Base-by-base conservation (phyloP, 2,329 filamentous ascomycete species). In the Apiospora saccharicola region DNA sequence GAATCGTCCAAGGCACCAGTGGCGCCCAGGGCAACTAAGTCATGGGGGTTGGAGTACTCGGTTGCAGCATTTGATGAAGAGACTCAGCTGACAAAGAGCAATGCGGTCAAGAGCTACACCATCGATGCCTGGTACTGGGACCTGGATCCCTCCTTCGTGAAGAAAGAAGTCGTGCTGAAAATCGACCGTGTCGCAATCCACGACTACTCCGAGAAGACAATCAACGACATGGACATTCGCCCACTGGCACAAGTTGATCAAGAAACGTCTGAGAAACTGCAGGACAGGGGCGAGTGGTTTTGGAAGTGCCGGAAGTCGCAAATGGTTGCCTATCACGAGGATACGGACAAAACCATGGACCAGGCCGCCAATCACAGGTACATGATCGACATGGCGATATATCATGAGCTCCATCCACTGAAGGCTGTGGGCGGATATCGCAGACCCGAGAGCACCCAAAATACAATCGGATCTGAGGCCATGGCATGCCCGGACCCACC, bases 101-200 rank as follows among this genome's bases (percentile, higher is more conserved):
- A 30, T 30, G 26, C 34, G 2, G 19, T 43, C 19, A 46, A 24
- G 8, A 68, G 24, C 26, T 46, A 68, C 67, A 43, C 30, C 4
- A 22, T 68, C 19, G 12, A 19, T 24, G 34, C 67, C n/a, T 68
- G 67, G 67, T 26, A 30, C 46, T 68, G 67, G 67, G n/a, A 68
- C 4, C 43, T 68, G 5, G 43, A 68, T 43, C n/a, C 34, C 41
- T 8, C 10, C 22, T 68, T 68, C 14, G 16, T 1, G 16, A 26
- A 46, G 14, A n/a, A 47, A 2, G 3, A 68, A 16, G n/a, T 24
- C 22, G 19, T 26, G 34, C 16, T 68, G 22, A 7, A 24, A 1
- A 24, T 68, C 24, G 8, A 46, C 1, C 13, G 16, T 8, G 5
- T 68, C 41, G 41, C 34, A 5, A 19, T 43, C 10, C 12, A 46